Base-by-base conservation (phyloP, 2,329 filamentous ascomycete genomes). In the Cercospora brassicicola region DNA sequence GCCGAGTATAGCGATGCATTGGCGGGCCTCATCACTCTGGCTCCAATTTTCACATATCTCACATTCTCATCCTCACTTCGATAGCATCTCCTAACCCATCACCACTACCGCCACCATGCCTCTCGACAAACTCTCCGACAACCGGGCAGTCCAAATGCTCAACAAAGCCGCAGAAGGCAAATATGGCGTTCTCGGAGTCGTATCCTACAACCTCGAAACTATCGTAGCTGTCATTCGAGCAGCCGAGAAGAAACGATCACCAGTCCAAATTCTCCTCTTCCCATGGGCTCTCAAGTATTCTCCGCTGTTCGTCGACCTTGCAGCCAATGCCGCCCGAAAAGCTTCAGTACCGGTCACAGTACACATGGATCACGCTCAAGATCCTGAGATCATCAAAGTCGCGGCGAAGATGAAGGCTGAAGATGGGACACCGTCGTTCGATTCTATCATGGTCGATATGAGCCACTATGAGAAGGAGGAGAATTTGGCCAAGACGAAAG, bases 401-500 rank as follows among this genome's bases (percentile, higher is more conserved):
- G 74, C 71, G 10, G 59, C 69, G 1, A 39, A 72, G 51, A 73
- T 75, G 59, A 65, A 67, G 31, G 81, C 81, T 28, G 79, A 79
- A 4, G 76, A 77, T 23, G 76, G 76, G 4, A 76, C 76, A 13
- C 76, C 85, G 4, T 80, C 81, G 2, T 91, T 91, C 72, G 90
- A 92, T 78, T 87, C 85, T 70, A 91, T 92, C 76, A 92, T 92
- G 90, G 87, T 92, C 0, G 90, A 92, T 78, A 92, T 92, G 89
- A 87, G 84, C 67, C 90, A 92, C 76, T 88, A 90, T 75, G 89
- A 90, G 72, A 88, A 88, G 73, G 88, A 85, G 64, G 89, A 91
- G 79, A 92, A 92, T 75, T 81, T 93, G 42, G 81, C 83, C 2
- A 83, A 86, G 75, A 92, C 89, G 20, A 82, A 82, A 61, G 87